These are phyloP conservation scores for Talaromyces sp. DNA, from an alignment of 2,329 filamentous ascomycete species.

Conservation along the genomic window DNA sequence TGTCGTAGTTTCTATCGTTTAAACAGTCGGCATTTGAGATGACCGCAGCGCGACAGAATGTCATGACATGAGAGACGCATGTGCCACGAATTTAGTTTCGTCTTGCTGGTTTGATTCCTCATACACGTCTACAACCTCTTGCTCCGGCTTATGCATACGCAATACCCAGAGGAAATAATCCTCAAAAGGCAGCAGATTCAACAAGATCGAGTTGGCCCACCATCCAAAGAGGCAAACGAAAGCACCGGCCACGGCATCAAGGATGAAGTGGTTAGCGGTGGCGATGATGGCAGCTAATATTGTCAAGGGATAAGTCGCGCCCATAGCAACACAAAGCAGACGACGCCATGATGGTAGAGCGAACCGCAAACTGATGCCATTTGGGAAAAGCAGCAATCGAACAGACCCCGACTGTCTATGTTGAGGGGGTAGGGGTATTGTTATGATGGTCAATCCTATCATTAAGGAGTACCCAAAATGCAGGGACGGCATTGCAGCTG, in stretches of 20 bases:
- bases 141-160: constrained; percentile 62
- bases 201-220: constrained; percentile 52
- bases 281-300: constrained; percentile 68
- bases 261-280: constrained; percentile 69
- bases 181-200: constrained; percentile 64
- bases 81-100: neutral
- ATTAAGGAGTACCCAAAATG: constrained; percentile 74
- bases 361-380: constrained; percentile 27
- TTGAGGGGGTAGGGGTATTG: constrained; percentile 59
- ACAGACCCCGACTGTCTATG: constrained; percentile 45
- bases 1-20: neutral
- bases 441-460: constrained; percentile 66
- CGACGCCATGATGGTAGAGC: constrained; percentile 52
- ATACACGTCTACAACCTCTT: constrained; percentile 19
- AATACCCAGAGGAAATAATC: constrained; percentile 65
- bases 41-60: neutral
- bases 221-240: constrained; percentile 64
- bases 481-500: constrained; percentile 70
- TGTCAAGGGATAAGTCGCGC: constrained; percentile 61
- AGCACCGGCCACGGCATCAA: constrained; percentile 68
- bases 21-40: neutral
- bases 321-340: constrained; percentile 48
- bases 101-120: constrained; percentile 25
- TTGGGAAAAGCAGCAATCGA: constrained; percentile 30
- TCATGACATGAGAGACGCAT: neutral